Evolutionary conservation across 1,139 yeast species (phyloP).

Genomic region (Debaryomyces nepalensis): DNA sequence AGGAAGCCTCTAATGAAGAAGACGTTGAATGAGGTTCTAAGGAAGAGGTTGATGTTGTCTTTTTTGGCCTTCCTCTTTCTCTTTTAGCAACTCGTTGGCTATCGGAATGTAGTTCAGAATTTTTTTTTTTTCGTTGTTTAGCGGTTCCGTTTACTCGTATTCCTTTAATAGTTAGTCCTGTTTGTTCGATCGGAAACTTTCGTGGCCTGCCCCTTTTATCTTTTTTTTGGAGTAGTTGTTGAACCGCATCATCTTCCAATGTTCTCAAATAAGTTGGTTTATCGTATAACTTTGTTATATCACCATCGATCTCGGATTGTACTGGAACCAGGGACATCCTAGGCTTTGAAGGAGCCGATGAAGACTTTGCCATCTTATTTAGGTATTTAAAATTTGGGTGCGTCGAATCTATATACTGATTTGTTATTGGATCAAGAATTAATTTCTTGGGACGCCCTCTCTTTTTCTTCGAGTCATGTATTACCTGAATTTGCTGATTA

Average conservation of each 20-base stretch:
- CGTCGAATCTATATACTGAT: conserved; percentile 47
- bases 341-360: conserved; percentile 12
- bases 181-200: conserved; percentile 53
- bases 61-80: conserved; percentile 26
- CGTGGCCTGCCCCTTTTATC: conserved; percentile 57
- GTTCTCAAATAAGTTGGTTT: conserved; percentile 36
- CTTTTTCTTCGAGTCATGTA: conserved; percentile 36
- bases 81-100: conserved; percentile 19
- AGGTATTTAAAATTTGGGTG: conserved; percentile 50
- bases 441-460: conserved; percentile 53
- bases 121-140: conserved; percentile 29
- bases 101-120: conserved; percentile 25
- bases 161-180: conserved; percentile 54
- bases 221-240: conserved; percentile 44
- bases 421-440: conserved; percentile 46
- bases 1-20: background rate
- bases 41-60: conserved; percentile 7
- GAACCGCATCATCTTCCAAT: conserved; percentile 44
- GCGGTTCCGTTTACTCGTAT: conserved; percentile 47
- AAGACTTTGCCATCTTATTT: conserved; percentile 38
- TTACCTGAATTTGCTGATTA: conserved; percentile 13
- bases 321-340: background rate
- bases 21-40: background rate
- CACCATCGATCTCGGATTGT: conserved; percentile 12
- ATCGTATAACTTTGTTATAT: conserved; percentile 29